phyloP scores from a whole-genome alignment of 2,329 filamentous ascomycete species.

The Colletotrichum sp. region DNA sequence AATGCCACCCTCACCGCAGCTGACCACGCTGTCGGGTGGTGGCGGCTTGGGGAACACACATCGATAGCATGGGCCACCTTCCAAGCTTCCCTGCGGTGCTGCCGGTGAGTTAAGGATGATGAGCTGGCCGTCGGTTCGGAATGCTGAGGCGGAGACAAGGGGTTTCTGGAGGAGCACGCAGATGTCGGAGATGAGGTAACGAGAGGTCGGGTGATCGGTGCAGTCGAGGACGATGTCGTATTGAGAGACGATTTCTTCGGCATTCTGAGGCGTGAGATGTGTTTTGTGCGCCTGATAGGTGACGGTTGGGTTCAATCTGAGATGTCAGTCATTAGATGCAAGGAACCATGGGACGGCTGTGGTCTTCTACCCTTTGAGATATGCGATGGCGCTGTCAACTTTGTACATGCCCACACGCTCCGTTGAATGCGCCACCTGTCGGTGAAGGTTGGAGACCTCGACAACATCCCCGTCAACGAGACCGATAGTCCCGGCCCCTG shows the following conservation, averaged over 20 bases:
- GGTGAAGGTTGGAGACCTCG: slow-evolving; percentile 89
- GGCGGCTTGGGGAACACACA: slow-evolving; percentile 92
- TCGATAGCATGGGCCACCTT: slow-evolving; percentile 86
- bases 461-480: slow-evolving; percentile 89
- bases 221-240: slow-evolving; percentile 94
- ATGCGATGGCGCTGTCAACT: slow-evolving; percentile 75
- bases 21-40: slow-evolving; percentile 80
- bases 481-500: slow-evolving; percentile 83
- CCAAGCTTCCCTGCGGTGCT: slow-evolving; percentile 56
- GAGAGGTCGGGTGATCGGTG: slow-evolving; percentile 89
- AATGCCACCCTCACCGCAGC: slow-evolving; percentile 92
- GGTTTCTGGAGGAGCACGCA: slow-evolving; percentile 82
- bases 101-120: slow-evolving; percentile 87
- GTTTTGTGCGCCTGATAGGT: slow-evolving; percentile 66
- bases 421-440: slow-evolving; percentile 84
- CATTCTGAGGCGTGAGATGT: slow-evolving; percentile 73
- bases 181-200: slow-evolving; percentile 91
- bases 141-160: slow-evolving; percentile 86
- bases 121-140: slow-evolving; percentile 88
- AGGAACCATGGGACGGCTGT: no score
- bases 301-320: slow-evolving; percentile 75
- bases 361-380: slow-evolving; percentile 54
- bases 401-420: slow-evolving; percentile 76
- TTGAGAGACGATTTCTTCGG: slow-evolving; percentile 65
- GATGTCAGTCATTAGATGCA: background rate